A percentile compares a stretch with the other conserved stretches of the same genome.
These are phyloP conservation scores for Mycena galericulata DNA, from an alignment of 768 basidiomycete genomes.

Conservation along the genomic window DNA sequence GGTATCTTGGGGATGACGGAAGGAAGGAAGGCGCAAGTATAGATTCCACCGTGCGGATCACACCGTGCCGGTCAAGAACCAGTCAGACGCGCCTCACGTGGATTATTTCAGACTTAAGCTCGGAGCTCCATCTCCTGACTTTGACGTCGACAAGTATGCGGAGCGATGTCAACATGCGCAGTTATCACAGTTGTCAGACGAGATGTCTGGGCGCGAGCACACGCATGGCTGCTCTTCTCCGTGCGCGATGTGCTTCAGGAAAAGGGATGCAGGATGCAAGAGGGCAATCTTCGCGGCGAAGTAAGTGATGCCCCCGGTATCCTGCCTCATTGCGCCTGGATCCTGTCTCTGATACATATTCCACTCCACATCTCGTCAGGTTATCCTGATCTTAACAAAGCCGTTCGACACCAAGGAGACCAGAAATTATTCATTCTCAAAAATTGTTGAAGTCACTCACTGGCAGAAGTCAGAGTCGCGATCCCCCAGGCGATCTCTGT, in stretches of 20 bases:
- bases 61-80: too few species aligned
- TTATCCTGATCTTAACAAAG: neutral
- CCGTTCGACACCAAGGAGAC: neutral
- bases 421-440: neutral
- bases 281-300: neutral
- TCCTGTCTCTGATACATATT: too few species aligned
- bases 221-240: neutral
- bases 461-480: constrained; percentile 3
- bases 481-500: constrained; percentile 2
- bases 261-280: neutral
- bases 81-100: too few species aligned
- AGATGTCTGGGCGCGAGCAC: neutral
- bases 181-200: neutral
- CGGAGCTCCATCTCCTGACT: too few species aligned
- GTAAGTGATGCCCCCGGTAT: neutral
- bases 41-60: too few species aligned
- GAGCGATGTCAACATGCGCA: neutral
- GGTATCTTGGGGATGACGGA: too few species aligned
- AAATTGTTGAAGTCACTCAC: too few species aligned
- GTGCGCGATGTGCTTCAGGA: constrained; percentile 5
- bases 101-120: too few species aligned
- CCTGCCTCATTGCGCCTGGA: neutral
- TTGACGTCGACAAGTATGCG: neutral
- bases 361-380: neutral
- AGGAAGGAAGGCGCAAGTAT: too few species aligned